Evolutionary conservation across 495 filamentous ascomycete species (phyloP).

Genomic region (Glutinoglossum americanum): DNA sequence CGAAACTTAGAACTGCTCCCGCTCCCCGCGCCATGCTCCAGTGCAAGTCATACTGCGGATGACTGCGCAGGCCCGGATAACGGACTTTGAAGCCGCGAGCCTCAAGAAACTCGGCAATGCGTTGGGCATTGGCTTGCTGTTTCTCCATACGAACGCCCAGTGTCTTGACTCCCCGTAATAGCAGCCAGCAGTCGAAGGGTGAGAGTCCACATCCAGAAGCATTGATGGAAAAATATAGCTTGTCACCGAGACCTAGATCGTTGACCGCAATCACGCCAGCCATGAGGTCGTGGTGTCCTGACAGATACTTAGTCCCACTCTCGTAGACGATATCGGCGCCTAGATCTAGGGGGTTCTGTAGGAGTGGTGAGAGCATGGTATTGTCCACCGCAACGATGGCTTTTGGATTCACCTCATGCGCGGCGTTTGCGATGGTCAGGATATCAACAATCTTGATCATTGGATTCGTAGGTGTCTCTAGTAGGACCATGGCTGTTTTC

Average conservation of each 20-base stretch:
- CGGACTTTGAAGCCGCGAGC: slow-evolving; percentile 79
- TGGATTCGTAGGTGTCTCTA: slow-evolving; percentile 93
- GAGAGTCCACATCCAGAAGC: slow-evolving; percentile 80
- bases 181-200: slow-evolving; percentile 86
- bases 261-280: slow-evolving; percentile 88
- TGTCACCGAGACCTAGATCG: slow-evolving; percentile 56
- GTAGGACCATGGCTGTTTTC: slow-evolving; percentile 87
- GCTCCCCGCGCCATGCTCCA: slow-evolving; percentile 86
- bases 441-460: slow-evolving; percentile 97
- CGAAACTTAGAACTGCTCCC: slow-evolving; percentile 85
- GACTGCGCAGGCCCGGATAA: slow-evolving; percentile 79
- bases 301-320: slow-evolving; percentile 92
- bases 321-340: slow-evolving; percentile 95
- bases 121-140: slow-evolving; percentile 79
- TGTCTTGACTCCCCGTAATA: slow-evolving; percentile 88
- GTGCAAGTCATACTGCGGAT: slow-evolving; percentile 91
- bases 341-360: slow-evolving; percentile 77
- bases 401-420: slow-evolving; percentile 58
- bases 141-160: slow-evolving; percentile 96
- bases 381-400: slow-evolving; percentile 88
- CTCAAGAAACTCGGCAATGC: slow-evolving; percentile 83
- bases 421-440: slow-evolving; percentile 43
- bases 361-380: slow-evolving; percentile 91
- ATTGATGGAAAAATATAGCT: slow-evolving; percentile 92
- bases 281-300: slow-evolving; percentile 97